Conservation (phyloP, 129 eudicot species). For the Apium graveolens region DNA sequence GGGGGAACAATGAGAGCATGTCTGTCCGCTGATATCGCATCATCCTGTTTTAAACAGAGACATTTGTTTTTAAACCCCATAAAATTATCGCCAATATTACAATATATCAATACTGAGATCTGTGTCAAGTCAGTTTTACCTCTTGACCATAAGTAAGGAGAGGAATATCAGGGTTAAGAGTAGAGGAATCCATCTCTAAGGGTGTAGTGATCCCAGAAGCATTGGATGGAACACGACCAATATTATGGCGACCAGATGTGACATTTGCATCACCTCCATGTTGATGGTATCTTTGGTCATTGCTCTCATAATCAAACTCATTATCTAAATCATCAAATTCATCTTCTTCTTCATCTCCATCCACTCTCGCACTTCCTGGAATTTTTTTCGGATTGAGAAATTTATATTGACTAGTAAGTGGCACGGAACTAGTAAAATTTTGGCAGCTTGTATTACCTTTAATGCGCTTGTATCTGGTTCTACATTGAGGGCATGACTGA, state of each 20-base stretch:
- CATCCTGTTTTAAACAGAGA: conserved; percentile 44
- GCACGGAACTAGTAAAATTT: background rate
- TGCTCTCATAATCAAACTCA: conserved; percentile 10
- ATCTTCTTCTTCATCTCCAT: conserved; percentile 15
- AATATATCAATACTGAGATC: background rate
- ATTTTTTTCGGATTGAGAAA: background rate
- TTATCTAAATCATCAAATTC: conserved; percentile 14
- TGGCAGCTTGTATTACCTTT: conserved; percentile 5
- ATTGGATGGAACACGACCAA: conserved; percentile 8
- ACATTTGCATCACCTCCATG: background rate
- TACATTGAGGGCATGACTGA: conserved; percentile 34
- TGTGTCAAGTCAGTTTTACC: conserved; percentile 28
- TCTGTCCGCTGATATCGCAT: conserved; percentile 79
- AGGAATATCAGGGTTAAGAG: conserved; percentile 60
- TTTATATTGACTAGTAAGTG: background rate
- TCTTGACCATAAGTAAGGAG: conserved; percentile 94
- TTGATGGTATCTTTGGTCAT: conserved; percentile 11
- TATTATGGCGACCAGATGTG: background rate
- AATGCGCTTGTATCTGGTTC: conserved; percentile 27
- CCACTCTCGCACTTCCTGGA: conserved; percentile 7
- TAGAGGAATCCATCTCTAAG: conserved; percentile 15
- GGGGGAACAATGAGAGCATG: conserved; percentile 90
- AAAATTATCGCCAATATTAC: background rate
- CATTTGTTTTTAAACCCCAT: background rate
- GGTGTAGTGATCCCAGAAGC: conserved; percentile 2